Evolutionary conservation across 768 basidiomycete genomes (phyloP), one percentile per base, ranked within the genome.

Genomic region (Rossbeevera mucosa): DNA sequence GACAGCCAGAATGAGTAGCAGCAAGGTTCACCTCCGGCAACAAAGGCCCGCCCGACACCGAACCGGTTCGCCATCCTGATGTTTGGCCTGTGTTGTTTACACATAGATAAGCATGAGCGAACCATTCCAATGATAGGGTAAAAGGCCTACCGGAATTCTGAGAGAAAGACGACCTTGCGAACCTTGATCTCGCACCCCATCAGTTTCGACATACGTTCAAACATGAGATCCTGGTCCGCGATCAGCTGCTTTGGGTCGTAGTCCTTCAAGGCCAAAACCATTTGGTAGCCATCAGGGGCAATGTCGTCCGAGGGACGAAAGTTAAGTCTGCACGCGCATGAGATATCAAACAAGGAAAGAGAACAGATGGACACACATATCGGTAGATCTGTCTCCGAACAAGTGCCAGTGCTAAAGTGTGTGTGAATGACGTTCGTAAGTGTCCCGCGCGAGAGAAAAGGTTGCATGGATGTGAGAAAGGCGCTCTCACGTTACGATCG

Each of bases 1-100:
- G 25, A 44, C 30, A 31, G 13, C 14, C 30, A 31, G 14, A 31
- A 7, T 31, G 30, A 31, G 30, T 31, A 13, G 30, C 30, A 31
- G 30, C 22, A n/a, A 8, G 13, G 7, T 41, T 46, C 28, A 60
- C 80, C 80, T 58, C 80, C 80, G 25, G 64, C 73, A 12, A 80
- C 45, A 53, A 79, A 80, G 11, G 74, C 75, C 18, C 76, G 67
- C 1, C 76, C 77, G 5, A 58, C 52, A 16, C 65, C 57, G 55
- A 80, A 74, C 20, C 60, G 70, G 38, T 78, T 58, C 0, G 72
- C 74, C 76, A 79, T 76, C 11, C 79, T 69, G 25, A 80, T 71
- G 59, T 78, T 79, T 1, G 77, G 72, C 26, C 79, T 75, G 45
- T 42, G n/a, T 18, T 22, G 6, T 26, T 53, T 50, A 16, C 14